A percentile compares a stretch with the other conserved stretches of the same genome.
Conservation (phyloP, 441 rosid species). For the Arabidopsis hybrid region DNA sequence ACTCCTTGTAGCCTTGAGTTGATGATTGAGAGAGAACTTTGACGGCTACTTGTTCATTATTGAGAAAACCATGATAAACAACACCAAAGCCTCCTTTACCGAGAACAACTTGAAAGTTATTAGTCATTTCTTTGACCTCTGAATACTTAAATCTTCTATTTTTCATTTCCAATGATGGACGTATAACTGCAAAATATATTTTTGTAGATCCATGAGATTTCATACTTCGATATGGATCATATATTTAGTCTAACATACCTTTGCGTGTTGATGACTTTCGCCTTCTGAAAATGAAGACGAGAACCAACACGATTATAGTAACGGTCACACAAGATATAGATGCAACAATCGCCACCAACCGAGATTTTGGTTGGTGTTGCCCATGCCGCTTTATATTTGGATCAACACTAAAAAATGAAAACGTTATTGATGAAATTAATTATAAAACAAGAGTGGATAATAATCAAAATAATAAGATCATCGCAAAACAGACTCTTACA, state of each 20-base stretch:
- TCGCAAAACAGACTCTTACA: too few relatives aligned
- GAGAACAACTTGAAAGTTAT: slow-evolving; percentile 45
- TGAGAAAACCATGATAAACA: slow-evolving; percentile 50
- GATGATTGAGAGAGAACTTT: slow-evolving; percentile 53
- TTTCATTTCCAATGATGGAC: slow-evolving; percentile 37
- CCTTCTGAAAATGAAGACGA: not conserved
- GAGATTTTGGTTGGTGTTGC: not conserved
- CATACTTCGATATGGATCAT: too few relatives aligned
- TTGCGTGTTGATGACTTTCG: not conserved
- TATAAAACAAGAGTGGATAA: not conserved
- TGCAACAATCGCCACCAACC: not conserved
- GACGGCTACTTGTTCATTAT: slow-evolving; percentile 51
- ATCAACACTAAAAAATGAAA: not conserved
- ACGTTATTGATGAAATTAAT: not conserved
- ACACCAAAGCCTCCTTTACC: slow-evolving; percentile 61
- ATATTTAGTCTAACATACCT: not conserved
- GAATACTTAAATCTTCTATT: slow-evolving; percentile 42
- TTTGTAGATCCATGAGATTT: not conserved
- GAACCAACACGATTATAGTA: not conserved
- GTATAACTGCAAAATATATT: not conserved
- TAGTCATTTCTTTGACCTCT: slow-evolving; percentile 47
- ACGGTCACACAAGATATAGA: not conserved
- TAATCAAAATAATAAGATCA: too few relatives aligned
- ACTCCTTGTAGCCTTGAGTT: slow-evolving; percentile 56
- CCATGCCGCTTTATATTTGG: not conserved